Evolutionary conservation across 129 eudicot genomes (phyloP).

Genomic region (Flaveria ramosissima): DNA sequence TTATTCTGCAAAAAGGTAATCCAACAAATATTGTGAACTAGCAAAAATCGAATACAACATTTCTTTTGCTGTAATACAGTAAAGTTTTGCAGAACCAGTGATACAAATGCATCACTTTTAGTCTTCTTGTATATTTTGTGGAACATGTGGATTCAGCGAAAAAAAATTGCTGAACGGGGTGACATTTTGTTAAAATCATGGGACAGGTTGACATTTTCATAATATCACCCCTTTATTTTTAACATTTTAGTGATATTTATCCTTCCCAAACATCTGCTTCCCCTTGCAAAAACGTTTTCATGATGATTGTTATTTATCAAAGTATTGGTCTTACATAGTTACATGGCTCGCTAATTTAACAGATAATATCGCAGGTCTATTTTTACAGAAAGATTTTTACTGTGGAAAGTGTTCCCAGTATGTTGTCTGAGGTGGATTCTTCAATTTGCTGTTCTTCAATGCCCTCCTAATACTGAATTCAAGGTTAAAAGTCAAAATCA

Average conservation of each 20-base stretch:
- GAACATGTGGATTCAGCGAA: background rate
- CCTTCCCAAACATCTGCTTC: background rate
- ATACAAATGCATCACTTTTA: background rate
- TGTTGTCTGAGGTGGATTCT: constrained; percentile 91
- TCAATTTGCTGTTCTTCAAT: constrained; percentile 83
- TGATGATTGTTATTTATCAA: background rate
- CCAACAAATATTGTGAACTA: constrained; percentile 3
- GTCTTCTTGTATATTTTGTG: background rate
- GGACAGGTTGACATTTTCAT: background rate
- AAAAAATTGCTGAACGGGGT: background rate
- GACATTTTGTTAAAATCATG: background rate
- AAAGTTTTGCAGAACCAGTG: background rate
- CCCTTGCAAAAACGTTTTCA: background rate
- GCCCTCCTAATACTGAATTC: constrained; percentile 54
- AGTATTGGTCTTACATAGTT: background rate
- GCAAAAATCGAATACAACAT: background rate
- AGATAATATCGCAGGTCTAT: constrained; percentile 49
- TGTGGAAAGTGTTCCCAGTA: constrained; percentile 89
- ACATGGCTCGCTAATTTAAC: background rate
- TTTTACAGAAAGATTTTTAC: constrained; percentile 78
- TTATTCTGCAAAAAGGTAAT: background rate
- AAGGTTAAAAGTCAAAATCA: constrained; percentile 39
- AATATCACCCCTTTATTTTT: background rate
- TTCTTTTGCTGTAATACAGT: background rate
- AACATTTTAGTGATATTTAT: background rate